phyloP scores from a whole-genome alignment of 306 rosid genomes.

The Quercus gilva region DNA sequence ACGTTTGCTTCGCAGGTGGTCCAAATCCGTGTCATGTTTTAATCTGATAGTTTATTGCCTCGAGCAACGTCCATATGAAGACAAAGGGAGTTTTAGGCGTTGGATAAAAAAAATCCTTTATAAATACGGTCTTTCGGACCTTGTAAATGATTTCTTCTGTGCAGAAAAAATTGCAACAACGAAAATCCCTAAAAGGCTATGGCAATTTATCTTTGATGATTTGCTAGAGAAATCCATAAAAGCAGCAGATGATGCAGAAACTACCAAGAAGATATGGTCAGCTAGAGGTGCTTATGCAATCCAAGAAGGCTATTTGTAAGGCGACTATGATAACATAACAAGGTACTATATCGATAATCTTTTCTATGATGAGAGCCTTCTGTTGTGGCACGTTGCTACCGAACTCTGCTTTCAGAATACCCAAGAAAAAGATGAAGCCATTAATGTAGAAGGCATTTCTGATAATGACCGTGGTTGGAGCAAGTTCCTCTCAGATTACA shows the following conservation, averaged over 20 bases:
- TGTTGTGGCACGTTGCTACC: constrained; percentile 23
- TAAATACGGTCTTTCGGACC: fast-evolving
- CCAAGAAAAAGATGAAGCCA: too few species aligned
- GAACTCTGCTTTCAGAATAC: neutral
- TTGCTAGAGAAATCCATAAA: neutral
- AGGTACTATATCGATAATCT: neutral
- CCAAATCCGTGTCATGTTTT: constrained; percentile 6
- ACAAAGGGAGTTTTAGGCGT: fast-evolving
- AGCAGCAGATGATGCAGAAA: neutral
- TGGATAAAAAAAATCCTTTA: too few species aligned
- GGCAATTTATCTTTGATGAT: neutral
- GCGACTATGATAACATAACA: fast-evolving
- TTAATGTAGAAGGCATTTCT: fast-evolving
- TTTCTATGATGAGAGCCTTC: neutral
- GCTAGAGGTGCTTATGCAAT: neutral
- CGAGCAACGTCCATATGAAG: neutral
- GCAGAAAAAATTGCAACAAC: too few species aligned
- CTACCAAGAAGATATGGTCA: neutral
- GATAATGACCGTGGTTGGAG: neutral
- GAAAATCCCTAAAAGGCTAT: neutral
- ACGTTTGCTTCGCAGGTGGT: constrained; percentile 24
- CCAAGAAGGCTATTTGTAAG: fast-evolving
- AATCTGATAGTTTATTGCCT: constrained; percentile 34
- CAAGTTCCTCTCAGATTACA: constrained; percentile 11
- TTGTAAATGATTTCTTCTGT: neutral